phyloP scores from a whole-genome alignment of 306 rosid species.

The Medicago lupulina region DNA sequence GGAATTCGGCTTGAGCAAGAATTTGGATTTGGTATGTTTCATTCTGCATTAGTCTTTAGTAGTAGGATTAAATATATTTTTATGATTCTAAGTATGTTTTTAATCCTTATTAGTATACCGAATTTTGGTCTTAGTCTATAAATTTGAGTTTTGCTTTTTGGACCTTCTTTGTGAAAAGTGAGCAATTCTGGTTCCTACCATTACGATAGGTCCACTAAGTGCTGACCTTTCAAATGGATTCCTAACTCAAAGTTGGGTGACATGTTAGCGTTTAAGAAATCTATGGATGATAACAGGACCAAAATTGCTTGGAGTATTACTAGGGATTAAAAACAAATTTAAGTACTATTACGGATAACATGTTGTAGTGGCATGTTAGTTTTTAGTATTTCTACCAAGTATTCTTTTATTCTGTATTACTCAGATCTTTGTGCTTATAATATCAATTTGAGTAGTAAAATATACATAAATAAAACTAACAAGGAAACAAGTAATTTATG shows the following conservation, averaged over 20 bases:
- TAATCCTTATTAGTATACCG: background rate
- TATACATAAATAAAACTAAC: background rate
- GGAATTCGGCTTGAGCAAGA: slow-evolving; percentile 98
- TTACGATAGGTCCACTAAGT: background rate
- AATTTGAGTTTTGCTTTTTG: slow-evolving; percentile 1
- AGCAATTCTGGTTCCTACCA: background rate
- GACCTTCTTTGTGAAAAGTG: background rate
- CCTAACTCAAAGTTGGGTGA: background rate
- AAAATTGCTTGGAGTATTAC: background rate
- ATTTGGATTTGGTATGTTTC: slow-evolving; percentile 85
- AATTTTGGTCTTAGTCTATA: background rate
- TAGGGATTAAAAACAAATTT: background rate
- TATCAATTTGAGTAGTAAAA: background rate
- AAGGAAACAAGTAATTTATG: background rate
- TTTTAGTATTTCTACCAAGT: background rate
- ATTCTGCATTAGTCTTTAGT: slow-evolving; percentile 15
- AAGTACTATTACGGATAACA: background rate
- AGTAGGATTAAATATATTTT: background rate
- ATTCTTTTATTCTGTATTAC: background rate
- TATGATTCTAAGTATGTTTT: background rate
- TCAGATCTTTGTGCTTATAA: background rate
- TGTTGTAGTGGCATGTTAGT: background rate
- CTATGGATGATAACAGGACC: no score
- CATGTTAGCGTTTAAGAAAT: background rate
- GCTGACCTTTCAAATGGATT: background rate